phyloP scores from a whole-genome alignment of 805 yeast species.

The Saturnispora bothae region DNA sequence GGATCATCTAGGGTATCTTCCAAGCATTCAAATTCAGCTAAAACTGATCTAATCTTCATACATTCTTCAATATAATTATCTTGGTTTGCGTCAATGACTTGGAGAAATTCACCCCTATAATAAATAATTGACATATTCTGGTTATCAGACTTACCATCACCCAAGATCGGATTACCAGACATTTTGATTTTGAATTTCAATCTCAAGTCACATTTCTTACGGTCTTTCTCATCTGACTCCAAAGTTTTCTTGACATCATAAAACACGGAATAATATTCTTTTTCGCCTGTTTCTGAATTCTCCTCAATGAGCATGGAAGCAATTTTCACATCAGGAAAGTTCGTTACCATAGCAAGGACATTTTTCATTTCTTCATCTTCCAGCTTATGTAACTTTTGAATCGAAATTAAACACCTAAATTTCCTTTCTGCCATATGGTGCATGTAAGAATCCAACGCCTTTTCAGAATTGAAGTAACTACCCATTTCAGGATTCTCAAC shows the following conservation, averaged over 20 bases:
- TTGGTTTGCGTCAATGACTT: slow-evolving; percentile 92
- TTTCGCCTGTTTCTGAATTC: slow-evolving; percentile 30
- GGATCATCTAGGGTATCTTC: slow-evolving; percentile 47
- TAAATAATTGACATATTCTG: slow-evolving; percentile 83
- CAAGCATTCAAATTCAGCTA: slow-evolving; percentile 70
- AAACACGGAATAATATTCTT: slow-evolving; percentile 52
- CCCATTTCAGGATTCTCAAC: slow-evolving; percentile 53
- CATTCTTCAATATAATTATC: slow-evolving; percentile 94
- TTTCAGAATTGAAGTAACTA: slow-evolving; percentile 30
- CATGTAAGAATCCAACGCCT: slow-evolving; percentile 49
- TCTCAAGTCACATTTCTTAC: slow-evolving; percentile 23
- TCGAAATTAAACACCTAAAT: slow-evolving; percentile 70
- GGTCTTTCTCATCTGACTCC: slow-evolving; percentile 31
- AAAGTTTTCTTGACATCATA: slow-evolving; percentile 46
- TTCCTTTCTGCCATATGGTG: slow-evolving; percentile 70
- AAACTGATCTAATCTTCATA: slow-evolving; percentile 73
- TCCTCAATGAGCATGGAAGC: slow-evolving; percentile 45
- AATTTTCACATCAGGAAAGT: slow-evolving; percentile 58
- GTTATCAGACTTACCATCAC: slow-evolving; percentile 95
- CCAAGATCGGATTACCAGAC: slow-evolving; percentile 90
- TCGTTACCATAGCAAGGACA: slow-evolving; percentile 52
- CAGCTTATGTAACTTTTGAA: slow-evolving; percentile 75
- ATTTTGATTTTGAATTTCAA: slow-evolving; percentile 56
- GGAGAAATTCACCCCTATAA: slow-evolving; percentile 89
- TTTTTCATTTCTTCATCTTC: slow-evolving; percentile 55